These are phyloP conservation scores for Salvia rosmarinus DNA, from an alignment of 257 asterid genomes.

Conservation along the genomic window DNA sequence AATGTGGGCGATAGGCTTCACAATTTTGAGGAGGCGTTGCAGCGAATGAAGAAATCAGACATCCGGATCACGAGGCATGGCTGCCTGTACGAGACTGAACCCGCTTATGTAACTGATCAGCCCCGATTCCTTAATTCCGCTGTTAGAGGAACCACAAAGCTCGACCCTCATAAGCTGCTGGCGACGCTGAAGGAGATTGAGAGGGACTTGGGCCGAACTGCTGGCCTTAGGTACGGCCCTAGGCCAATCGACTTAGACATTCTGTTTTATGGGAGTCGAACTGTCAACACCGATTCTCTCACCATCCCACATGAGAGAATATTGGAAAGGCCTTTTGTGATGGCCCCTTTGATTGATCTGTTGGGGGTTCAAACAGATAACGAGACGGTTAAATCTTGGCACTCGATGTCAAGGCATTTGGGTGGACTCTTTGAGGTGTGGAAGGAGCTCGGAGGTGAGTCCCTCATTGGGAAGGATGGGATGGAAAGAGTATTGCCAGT, in stretches of 20 bases:
- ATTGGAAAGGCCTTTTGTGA: slow-evolving; percentile 95
- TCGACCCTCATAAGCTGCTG: slow-evolving; percentile 67
- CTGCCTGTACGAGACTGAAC: slow-evolving; percentile 84
- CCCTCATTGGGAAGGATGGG: slow-evolving; percentile 71
- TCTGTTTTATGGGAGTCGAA: slow-evolving; percentile 73
- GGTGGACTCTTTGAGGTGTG: slow-evolving; percentile 73
- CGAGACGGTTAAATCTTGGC: slow-evolving; percentile 66
- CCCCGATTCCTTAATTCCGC: slow-evolving; percentile 93
- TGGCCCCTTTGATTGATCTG: slow-evolving; percentile 85
- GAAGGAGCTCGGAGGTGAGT: slow-evolving; percentile 83
- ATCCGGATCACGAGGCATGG: slow-evolving; percentile 70
- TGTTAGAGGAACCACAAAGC: slow-evolving; percentile 75
- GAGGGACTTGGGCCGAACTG: slow-evolving; percentile 86
- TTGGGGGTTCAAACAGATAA: slow-evolving; percentile 63
- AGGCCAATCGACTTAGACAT: slow-evolving; percentile 93
- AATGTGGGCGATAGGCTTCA: slow-evolving; percentile 80
- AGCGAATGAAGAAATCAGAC: slow-evolving; percentile 76
- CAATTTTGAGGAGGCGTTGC: slow-evolving; percentile 82
- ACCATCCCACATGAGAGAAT: slow-evolving; percentile 82
- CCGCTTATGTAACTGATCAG: slow-evolving; percentile 92
- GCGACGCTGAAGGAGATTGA: slow-evolving; percentile 72
- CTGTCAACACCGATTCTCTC: slow-evolving; percentile 65
- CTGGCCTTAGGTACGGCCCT: slow-evolving; percentile 88
- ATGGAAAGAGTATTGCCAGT: slow-evolving; percentile 82
- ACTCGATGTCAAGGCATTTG: slow-evolving; percentile 50